These are phyloP conservation scores for Entomophthora muscae DNA, from an alignment of 371 early-diverging fungal genomes.

Conservation along the genomic window DNA sequence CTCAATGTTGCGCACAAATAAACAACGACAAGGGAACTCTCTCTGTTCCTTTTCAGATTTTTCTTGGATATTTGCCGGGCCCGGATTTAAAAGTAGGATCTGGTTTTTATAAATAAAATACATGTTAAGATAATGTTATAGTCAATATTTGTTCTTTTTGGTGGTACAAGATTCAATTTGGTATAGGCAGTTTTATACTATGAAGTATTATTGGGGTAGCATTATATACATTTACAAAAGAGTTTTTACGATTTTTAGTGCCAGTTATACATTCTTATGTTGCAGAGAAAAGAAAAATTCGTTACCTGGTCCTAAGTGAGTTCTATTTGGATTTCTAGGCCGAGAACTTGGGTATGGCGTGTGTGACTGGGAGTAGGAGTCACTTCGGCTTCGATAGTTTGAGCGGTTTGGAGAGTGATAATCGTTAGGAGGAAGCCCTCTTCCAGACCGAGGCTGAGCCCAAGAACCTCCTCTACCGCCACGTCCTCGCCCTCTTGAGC, in stretches of 20 bases:
- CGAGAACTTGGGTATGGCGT: not conserved
- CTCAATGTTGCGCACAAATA: not conserved
- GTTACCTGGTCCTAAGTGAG: not conserved
- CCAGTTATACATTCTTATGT: not conserved
- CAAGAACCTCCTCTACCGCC: not conserved
- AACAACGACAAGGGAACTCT: not conserved
- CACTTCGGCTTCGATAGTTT: not conserved
- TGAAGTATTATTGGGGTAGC: not conserved
- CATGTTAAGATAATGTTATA: not conserved
- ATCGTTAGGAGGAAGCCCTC: not conserved
- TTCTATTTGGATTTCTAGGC: not conserved
- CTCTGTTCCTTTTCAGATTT: not conserved
- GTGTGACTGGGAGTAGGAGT: not conserved
- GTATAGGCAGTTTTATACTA: not conserved
- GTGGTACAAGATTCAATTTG: not conserved
- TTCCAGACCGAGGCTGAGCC: not conserved
- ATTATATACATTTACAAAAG: not conserved
- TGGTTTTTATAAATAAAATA: not conserved
- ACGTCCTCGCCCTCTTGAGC: not conserved
- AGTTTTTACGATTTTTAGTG: not conserved
- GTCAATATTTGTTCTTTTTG: not conserved
- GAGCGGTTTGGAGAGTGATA: not conserved
- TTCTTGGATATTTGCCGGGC: not conserved
- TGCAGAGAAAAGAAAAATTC: no score
- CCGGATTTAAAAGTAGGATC: not conserved